Evolutionary conservation across 1,139 yeast genomes (phyloP), one percentile per base, ranked within the genome.

Genomic region (Blastobotrys raffinosifermentans): DNA sequence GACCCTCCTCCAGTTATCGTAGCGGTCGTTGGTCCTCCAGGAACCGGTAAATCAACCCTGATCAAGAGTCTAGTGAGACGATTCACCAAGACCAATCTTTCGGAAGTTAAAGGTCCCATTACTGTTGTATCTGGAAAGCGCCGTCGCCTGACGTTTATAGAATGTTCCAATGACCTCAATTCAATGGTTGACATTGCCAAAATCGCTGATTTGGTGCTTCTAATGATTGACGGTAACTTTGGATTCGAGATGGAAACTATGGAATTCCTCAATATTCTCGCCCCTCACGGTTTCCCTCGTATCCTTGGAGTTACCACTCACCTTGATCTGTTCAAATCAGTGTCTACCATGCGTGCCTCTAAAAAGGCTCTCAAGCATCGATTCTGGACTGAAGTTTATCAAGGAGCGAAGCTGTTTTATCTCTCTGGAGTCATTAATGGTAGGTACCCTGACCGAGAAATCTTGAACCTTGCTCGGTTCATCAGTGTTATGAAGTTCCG

Each of bases 171-270:
- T 55, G 98, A 93, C 59, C 66, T 93, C 57, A 89, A 87, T 58
- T 80, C 96, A 3, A 91, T 93, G 98, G 79, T 89, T 31, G 99
- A 93, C 64, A 77, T 93, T 30, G 96, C 98, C 23, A 93, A 93
- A 56, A 77, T 89, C 38, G 96, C 97, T 0, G 99, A 93, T 61
- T 69, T 93, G 47, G 95, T 93, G 15, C 69, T 93, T 40, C 63
- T 93, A 44, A 66, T 91, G 71, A 78, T 93, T 46, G 99, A 93
- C 65, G 98, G 98, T 45, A 93, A 93, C 60, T 93, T 86, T 59
- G 99, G 99, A 3, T 78, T 93, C 46, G 99, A 93, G 66, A 93
- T 93, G 99, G 99, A 93, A 62, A 93, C 98, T 11, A 93, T 93
- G 98, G 99, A 93, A 63, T 93, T 93, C 57, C 71, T 93, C 47